Evolutionary conservation across 2,329 filamentous ascomycete species (phyloP).

Genomic region (Dactylella cylindrospora): DNA sequence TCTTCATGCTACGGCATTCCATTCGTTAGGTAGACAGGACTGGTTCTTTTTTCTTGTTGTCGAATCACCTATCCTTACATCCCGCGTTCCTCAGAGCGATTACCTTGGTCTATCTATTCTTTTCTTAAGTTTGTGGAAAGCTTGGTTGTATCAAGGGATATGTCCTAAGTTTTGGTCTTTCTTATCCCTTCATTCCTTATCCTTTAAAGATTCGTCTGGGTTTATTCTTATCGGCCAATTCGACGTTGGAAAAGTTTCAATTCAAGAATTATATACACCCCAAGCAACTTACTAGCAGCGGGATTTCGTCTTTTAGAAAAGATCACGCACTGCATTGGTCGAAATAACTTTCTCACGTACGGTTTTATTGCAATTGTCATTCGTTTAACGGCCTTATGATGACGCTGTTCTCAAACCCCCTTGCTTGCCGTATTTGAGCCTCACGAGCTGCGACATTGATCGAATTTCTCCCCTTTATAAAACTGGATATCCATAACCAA

Average conservation of each 20-base stretch:
- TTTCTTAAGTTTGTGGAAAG: constrained; percentile 2
- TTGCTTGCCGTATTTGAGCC: constrained; percentile 26
- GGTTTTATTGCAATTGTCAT: constrained; percentile 14
- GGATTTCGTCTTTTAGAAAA: constrained; percentile 19
- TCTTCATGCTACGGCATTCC: constrained; percentile 34
- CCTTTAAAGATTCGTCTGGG: constrained; percentile 17
- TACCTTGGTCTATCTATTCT: too few relatives aligned
- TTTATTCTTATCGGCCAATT: constrained; percentile 29
- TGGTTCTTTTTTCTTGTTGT: constrained; percentile 24
- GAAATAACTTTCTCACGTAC: constrained; percentile 22
- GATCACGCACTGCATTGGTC: constrained; percentile 5
- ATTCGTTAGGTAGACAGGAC: constrained; percentile 44
- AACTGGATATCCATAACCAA: too few relatives aligned
- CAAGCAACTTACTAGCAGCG: constrained; percentile 4
- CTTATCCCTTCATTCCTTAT: constrained; percentile 24
- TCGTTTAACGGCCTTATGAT: constrained; percentile 40
- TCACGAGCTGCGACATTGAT: constrained; percentile 31
- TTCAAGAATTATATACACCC: too few relatives aligned
- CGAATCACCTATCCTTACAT: constrained; percentile 21
- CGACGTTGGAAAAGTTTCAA: too few relatives aligned
- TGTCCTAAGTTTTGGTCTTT: constrained; percentile 36
- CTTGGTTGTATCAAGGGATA: constrained; percentile 28
- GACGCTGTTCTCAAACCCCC: constrained; percentile 39
- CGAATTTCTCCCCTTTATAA: constrained; percentile 1
- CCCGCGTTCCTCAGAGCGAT: constrained; percentile 14